Percentiles rank a stretch among this genome's conserved stretches.
Conservation (phyloP, 371 early-diverging fungal species). For the Mucor piriformis region DNA sequence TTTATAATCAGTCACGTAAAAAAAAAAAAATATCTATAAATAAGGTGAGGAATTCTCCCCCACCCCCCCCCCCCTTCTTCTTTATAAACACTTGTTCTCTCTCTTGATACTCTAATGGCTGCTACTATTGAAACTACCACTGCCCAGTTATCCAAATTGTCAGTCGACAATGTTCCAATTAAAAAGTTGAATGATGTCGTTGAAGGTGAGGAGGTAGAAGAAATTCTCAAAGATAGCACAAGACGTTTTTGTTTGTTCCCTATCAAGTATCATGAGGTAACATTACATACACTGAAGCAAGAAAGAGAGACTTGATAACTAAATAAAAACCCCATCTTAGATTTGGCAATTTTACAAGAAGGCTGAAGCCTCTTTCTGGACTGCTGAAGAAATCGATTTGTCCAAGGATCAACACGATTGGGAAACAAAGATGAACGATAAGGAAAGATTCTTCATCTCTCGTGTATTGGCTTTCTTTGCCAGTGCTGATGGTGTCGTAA, state of each 20-base stretch:
- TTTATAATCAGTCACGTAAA: slow-evolving; percentile 13
- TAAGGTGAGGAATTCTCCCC: not conserved
- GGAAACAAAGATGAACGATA: slow-evolving; percentile 88
- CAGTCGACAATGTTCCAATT: slow-evolving; percentile 10
- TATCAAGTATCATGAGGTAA: slow-evolving; percentile 91
- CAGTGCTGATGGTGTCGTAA: slow-evolving; percentile 99
- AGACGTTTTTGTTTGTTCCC: slow-evolving; percentile 95
- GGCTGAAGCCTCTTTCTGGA: slow-evolving; percentile 99
- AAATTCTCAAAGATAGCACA: slow-evolving; percentile 68
- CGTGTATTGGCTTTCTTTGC: slow-evolving; percentile 99
- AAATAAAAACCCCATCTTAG: slow-evolving; percentile 30
- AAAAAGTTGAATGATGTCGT: slow-evolving; percentile 12
- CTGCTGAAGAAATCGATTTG: slow-evolving; percentile 98
- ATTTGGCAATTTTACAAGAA: slow-evolving; percentile 99
- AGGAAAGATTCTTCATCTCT: slow-evolving; percentile 97
- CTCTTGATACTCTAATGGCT: not conserved
- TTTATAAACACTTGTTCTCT: not conserved
- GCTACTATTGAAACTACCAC: slow-evolving; percentile 7
- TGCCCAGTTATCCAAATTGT: slow-evolving; percentile 16
- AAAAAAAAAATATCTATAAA: not conserved
- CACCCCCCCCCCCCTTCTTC: not conserved
- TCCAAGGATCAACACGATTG: slow-evolving; percentile 95
- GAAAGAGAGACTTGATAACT: not conserved
- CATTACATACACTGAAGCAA: not conserved
- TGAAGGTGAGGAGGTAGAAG: slow-evolving; percentile 39